Percentiles rank a stretch among this genome's conserved stretches.
phyloP scores from a whole-genome alignment of 148 eudicot genomes.

The Chenopodium album region DNA sequence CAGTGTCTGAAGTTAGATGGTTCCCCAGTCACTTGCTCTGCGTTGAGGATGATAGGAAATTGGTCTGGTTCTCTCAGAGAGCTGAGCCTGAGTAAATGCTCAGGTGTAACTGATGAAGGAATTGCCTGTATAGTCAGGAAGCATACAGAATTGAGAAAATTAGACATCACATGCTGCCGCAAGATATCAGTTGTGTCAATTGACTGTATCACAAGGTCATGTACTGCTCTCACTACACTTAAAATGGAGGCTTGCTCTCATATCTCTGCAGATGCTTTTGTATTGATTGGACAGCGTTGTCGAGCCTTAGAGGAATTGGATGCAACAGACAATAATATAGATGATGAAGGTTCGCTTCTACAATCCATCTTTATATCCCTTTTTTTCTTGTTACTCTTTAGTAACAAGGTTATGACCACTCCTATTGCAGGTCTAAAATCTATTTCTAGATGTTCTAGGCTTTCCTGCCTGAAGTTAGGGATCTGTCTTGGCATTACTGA shows the following conservation, averaged over 20 bases:
- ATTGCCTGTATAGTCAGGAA: slow-evolving; percentile 54
- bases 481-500: slow-evolving; percentile 68
- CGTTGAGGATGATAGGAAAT: slow-evolving; percentile 63
- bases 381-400: not conserved
- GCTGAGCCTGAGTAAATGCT: slow-evolving; percentile 75
- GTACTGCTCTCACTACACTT: slow-evolving; percentile 56
- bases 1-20: slow-evolving; percentile 70
- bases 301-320: slow-evolving; percentile 66
- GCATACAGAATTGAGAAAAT: slow-evolving; percentile 53
- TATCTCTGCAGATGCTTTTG: slow-evolving; percentile 60
- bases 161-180: slow-evolving; percentile 83
- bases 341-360: slow-evolving; percentile 58
- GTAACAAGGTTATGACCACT: not conserved
- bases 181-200: slow-evolving; percentile 63
- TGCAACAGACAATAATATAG: slow-evolving; percentile 69
- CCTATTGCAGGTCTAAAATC: slow-evolving; percentile 54
- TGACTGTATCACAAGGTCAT: slow-evolving; percentile 56
- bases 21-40: slow-evolving; percentile 61
- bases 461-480: slow-evolving; percentile 64
- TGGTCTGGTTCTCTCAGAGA: slow-evolving; percentile 60
- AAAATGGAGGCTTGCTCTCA: slow-evolving; percentile 77
- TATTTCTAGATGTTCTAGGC: slow-evolving; percentile 60
- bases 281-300: slow-evolving; percentile 64
- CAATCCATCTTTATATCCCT: not conserved
- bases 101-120: slow-evolving; percentile 78